Base-by-base conservation (phyloP, 2,329 filamentous ascomycete genomes). In the Ophiocordyceps unilateralis region DNA sequence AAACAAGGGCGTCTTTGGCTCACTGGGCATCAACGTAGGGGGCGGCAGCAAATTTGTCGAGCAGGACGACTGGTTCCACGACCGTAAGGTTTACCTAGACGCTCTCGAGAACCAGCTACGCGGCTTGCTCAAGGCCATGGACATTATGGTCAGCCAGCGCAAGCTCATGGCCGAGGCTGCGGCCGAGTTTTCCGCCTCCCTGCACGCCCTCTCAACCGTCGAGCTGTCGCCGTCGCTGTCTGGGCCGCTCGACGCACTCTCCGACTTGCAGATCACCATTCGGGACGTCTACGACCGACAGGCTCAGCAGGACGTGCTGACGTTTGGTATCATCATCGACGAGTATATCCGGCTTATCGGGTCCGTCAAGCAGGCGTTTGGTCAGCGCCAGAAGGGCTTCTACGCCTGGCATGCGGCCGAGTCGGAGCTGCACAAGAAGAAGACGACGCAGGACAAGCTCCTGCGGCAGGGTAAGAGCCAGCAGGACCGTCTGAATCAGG, bases 51-150 rank as follows among this genome's bases (percentile, higher is more conserved):
- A 98, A 61, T 98, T 98, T 63, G 78, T 98, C 34, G 91, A 98
- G 63, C 91, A 96, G 57, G 91, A 98, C 58, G 91, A 98, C 64
- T 98, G 89, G 91, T 98, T 98, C 65, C 89, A 98, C 53, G 91
- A 98, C 51, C 86, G 91, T 47, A 85, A 81, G 54, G 76, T 96
- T 44, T 98, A 98, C 56, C 74, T 98, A 11, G 91, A 98, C 58
- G 88, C 88, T 5, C 72, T 96, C 32, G 88, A 96, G 57, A 87
- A 78, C 52, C 89, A 96, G 59, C 72, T 95, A 47, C 93, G 88
- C 59, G 81, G 83, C 10, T 69, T 96, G 15, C 72, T 95, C 53
- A 96, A 95, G 63, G 83, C 88, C 17, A 93, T 94, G 64, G 91
- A 98, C 55, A 83, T 78, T 6, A 93, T 98, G 58, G 84, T 98